phyloP scores from a whole-genome alignment of 306 rosid genomes.

The Cucurbita ficifolia region DNA sequence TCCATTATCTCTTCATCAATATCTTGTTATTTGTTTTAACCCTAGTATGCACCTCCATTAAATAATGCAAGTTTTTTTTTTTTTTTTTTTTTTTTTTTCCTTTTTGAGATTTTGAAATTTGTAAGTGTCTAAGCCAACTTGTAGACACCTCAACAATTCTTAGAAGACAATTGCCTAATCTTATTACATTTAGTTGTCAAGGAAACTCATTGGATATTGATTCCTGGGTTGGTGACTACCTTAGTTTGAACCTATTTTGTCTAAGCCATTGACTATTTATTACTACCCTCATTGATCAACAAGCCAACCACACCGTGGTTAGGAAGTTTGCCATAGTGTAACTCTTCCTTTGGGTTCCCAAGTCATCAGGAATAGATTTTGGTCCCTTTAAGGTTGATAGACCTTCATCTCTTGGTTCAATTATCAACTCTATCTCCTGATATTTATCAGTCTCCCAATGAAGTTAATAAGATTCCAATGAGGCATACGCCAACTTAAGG shows the following conservation, averaged over 20 bases:
- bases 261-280: too few relatives aligned
- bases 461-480: not conserved
- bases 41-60: not conserved
- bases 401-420: not conserved
- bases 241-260: too few relatives aligned
- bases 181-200: too few relatives aligned
- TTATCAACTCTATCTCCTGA: not conserved
- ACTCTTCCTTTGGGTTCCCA: not conserved
- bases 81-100: not conserved
- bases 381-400: not conserved
- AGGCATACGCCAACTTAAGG: too few relatives aligned
- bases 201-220: too few relatives aligned
- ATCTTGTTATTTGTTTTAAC: not conserved
- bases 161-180: too few relatives aligned
- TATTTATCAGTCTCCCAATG: not conserved
- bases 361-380: not conserved
- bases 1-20: not conserved
- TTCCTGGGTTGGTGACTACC: too few relatives aligned
- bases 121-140: too few relatives aligned
- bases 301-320: not conserved
- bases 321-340: not conserved
- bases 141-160: too few relatives aligned
- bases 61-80: not conserved
- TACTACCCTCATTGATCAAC: not conserved
- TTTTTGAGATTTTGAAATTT: too few relatives aligned